Base-by-base conservation (phyloP, 1,284 basidiomycete genomes). In the Ganoderma lingzhi region DNA sequence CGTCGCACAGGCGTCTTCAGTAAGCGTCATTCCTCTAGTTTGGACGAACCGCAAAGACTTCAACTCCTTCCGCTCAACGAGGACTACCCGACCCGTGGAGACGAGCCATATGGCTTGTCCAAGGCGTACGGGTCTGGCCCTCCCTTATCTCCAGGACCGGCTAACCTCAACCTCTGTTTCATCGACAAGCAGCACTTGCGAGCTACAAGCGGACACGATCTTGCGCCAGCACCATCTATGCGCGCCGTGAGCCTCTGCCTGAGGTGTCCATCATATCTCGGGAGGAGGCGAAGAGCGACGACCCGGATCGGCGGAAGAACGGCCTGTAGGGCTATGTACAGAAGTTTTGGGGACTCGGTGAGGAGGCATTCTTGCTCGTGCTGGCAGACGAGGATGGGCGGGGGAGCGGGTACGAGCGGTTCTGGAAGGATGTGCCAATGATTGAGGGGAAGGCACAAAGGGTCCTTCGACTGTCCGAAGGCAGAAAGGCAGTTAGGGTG, bases 81-180 rank as follows among this genome's bases (percentile, higher is more conserved):
- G 78, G 78, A 83, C 45, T 91, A 94, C 76, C 88, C 90, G 1
- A 86, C 85, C 70, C 82, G 86, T 45, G 90, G 91, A 2, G 91
- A 94, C 73, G 92, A 93, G 75, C 90, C 91, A 0, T 93, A 94
- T 74, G 91, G 90, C 2, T 82, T 93, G 30, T 92, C 90, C 65
- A 93, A 93, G 83, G 71, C 91, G 91, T 92, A 77, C 74, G 84
- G 59, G 17, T 8, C 44, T 17, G 3, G 28, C 60, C n/a, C 15
- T 35, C 15, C 56, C 19, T 9, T 35, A 45, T 35, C 48, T 42
- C n/a, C 2, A 3, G 12, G 9, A 41, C 39, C 10, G 10, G 39
- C 28, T 61, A 9, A 64, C 35, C 15, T n/a, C 58, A 44, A 9
- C 5, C 39, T 41, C 39, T 41, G 39, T 14, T 41, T 41, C 12